Conservation (phyloP, 2,329 filamentous ascomycete genomes). For the Pseudocercospora fuligena region DNA sequence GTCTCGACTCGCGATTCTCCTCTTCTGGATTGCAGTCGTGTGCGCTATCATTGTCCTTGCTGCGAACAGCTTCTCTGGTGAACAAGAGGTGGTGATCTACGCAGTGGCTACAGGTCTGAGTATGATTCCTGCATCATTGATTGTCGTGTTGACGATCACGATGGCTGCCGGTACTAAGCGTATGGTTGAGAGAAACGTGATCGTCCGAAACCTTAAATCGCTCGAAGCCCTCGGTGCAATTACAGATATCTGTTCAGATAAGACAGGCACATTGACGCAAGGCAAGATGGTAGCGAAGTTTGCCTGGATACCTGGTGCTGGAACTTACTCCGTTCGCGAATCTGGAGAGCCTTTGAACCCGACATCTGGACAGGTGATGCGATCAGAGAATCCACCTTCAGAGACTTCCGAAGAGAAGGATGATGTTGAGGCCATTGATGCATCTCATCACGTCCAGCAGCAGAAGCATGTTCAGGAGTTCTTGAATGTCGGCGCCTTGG, state of each 20-base stretch:
- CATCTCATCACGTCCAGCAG: conserved; percentile 43
- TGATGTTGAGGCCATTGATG: conserved; percentile 49
- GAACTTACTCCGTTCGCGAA: conserved; percentile 64
- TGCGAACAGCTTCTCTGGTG: conserved; percentile 59
- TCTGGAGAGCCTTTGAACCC: conserved; percentile 64
- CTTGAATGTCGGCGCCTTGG: conserved; percentile 66
- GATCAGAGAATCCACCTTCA: conserved; percentile 21
- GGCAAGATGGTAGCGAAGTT: conserved; percentile 67
- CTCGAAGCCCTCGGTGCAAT: conserved; percentile 63
- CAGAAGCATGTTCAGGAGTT: conserved; percentile 20
- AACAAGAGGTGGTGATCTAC: conserved; percentile 66
- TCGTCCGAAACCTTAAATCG: conserved; percentile 67
- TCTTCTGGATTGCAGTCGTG: conserved; percentile 74
- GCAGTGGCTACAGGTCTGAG: conserved; percentile 63
- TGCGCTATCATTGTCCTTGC: conserved; percentile 71
- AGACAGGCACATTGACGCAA: conserved; percentile 47
- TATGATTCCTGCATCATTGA: conserved; percentile 62
- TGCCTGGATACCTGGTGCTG: conserved; percentile 63
- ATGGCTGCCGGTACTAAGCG: conserved; percentile 60
- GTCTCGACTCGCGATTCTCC: conserved; percentile 79
- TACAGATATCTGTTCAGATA: conserved; percentile 27
- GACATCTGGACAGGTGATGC: conserved; percentile 62
- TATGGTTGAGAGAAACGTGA: conserved; percentile 67
- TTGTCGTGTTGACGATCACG: conserved; percentile 44
- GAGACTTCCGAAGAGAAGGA: conserved; percentile 19